phyloP scores from a whole-genome alignment of 768 basidiomycete genomes.

The Boletus speciosus region DNA sequence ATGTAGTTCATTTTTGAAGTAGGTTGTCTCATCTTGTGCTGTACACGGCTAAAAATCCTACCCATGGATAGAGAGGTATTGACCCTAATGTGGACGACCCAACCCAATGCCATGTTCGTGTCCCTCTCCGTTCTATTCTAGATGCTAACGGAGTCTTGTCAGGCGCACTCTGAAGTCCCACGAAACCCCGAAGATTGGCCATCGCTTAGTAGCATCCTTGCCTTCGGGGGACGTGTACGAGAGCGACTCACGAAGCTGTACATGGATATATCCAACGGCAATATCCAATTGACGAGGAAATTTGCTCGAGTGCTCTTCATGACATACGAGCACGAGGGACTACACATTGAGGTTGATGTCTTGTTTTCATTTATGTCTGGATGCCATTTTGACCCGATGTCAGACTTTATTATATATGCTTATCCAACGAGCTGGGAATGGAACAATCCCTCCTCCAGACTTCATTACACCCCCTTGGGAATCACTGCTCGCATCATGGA shows the following conservation, averaged over 20 bases:
- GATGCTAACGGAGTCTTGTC: conserved; percentile 4
- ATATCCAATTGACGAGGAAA: conserved; percentile 52
- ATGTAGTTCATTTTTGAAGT: conserved; percentile 74
- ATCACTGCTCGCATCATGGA: conserved; percentile 47
- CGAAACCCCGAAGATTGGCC: conserved; percentile 85
- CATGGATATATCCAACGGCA: conserved; percentile 56
- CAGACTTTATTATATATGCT: conserved; percentile 94
- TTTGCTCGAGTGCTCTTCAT: conserved; percentile 82
- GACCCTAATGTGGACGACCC: conserved; percentile 95
- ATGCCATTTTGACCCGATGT: conserved; percentile 2
- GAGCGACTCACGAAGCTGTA: conserved; percentile 71
- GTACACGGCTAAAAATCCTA: conserved; percentile 2
- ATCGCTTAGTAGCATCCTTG: conserved; percentile 58
- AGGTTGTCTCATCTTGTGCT: conserved; percentile 6
- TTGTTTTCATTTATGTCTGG: neutral
- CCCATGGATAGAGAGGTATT: conserved; percentile 72
- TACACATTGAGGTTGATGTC: conserved; percentile 69
- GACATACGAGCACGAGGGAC: conserved; percentile 86
- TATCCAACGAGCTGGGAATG: conserved; percentile 71
- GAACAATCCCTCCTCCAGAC: conserved; percentile 74
- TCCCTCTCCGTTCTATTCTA: neutral
- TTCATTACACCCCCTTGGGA: conserved; percentile 75
- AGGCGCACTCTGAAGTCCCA: conserved; percentile 92
- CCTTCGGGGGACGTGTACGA: conserved; percentile 77
- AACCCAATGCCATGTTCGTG: conserved; percentile 73